Evolutionary conservation across 2,329 filamentous ascomycete genomes (phyloP), one percentile per base, ranked within the genome.

Genomic region (Pseudocercospora crystallina): DNA sequence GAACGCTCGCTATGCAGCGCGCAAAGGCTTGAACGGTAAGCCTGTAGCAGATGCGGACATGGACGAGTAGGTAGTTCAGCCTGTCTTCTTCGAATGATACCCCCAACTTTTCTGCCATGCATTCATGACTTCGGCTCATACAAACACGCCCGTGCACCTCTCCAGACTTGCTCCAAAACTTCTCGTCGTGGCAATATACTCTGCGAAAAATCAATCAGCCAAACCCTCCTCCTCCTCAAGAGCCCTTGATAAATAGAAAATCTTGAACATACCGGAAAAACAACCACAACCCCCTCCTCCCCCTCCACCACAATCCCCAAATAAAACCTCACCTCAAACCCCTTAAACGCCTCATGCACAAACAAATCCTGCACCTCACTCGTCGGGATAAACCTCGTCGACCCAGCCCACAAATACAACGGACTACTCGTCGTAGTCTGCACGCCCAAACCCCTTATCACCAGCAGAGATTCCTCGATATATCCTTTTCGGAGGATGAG

Each of bases 301-400:
- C 85, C 90, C 61, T 95, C 87, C 13, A 97, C 90, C 46, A 97
- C 86, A 29, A 97, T 88, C 4, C 89, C 83, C 8, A 99, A 75
- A 66, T 96, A 96, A 66, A 92, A 95, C 35, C 86, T 77, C 32
- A 97, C 90, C 72, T 91, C 89, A 65, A 96, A 95, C 0, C 91
- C 91, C 50, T 83, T 83, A 71, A 97, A 97, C 3, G 91, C 94
- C 75, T 99, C 94, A 68, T 96, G 90, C 43, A 99, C 88, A 47
- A 96, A 83, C 49, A 99, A 86, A 68, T 99, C 94, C 66, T 89
- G 89, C 51, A 99, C 95, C 71, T 89, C 85, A 38, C 87, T 88
- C 0, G 92, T 96, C 0, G 94, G 92, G 52, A 99, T 97, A 69
- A 89, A 89, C 43, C 84, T 76, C n/a, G 83, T 87, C 1, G 79